Evolutionary conservation across 768 basidiomycete species (phyloP).

Genomic region (Butyriboletus loyo): DNA sequence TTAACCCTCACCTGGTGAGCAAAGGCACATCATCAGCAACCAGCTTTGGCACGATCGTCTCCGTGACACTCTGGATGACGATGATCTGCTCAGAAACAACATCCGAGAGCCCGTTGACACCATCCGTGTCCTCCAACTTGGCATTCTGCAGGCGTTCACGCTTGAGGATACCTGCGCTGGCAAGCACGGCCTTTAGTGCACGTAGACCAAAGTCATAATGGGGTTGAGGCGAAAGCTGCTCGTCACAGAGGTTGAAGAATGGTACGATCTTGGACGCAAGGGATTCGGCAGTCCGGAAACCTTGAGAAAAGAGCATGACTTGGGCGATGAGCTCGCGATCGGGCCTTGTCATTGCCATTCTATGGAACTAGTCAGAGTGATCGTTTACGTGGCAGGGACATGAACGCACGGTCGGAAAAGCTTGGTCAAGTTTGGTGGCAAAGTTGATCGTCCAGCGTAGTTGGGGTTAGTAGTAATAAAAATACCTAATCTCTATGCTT

Average conservation of each 20-base stretch:
- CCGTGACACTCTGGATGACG: conserved; percentile 95
- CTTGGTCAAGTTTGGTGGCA: conserved; percentile 87
- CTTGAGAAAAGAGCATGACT: conserved; percentile 99
- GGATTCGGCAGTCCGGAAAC: conserved; percentile 95
- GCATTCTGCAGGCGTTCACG: conserved; percentile 71
- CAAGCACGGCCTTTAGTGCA: conserved; percentile 93
- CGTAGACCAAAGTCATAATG: conserved; percentile 99
- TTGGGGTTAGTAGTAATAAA: conserved; percentile 99
- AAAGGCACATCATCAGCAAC: conserved; percentile 97
- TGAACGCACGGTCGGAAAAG: conserved; percentile 82
- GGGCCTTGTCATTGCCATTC: conserved; percentile 99
- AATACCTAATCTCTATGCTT: conserved; percentile 54
- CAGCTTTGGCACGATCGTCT: conserved; percentile 97
- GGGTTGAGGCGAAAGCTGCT: conserved; percentile 94
- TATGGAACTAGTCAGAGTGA: conserved; percentile 31
- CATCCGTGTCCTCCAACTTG: conserved; percentile 40
- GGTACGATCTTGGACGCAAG: conserved; percentile 99
- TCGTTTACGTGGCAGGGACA: background rate
- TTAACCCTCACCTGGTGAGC: conserved; percentile 68
- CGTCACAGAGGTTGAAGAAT: conserved; percentile 98
- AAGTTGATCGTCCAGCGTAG: conserved; percentile 93
- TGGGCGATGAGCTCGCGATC: conserved; percentile 98
- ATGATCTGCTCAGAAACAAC: conserved; percentile 88
- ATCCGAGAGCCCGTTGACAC: conserved; percentile 61
- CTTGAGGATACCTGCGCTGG: conserved; percentile 97